A percentile compares a stretch with the other conserved stretches of the same genome.
phyloP scores from a whole-genome alignment of 805 yeast genomes.

The Cyberlindnera mycetangii region DNA sequence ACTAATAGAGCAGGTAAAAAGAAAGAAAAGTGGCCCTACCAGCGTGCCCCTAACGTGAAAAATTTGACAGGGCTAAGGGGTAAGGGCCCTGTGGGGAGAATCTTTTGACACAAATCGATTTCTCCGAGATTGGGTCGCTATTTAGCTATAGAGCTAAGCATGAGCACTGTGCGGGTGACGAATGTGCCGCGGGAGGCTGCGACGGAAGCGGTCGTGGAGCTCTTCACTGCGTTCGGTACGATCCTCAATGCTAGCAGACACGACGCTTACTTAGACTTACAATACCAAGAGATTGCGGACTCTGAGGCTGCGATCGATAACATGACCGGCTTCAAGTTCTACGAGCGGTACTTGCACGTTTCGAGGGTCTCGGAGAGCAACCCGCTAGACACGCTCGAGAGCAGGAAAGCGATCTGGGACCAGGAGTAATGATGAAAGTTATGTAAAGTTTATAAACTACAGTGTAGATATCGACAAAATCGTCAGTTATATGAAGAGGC shows the following conservation, averaged over 20 bases:
- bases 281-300: constrained; percentile 26
- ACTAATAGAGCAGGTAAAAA: no score
- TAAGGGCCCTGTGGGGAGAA: no score
- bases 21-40: no score
- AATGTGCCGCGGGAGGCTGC: constrained; percentile 18
- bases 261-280: constrained; percentile 19
- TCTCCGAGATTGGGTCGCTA: background rate
- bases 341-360: constrained; percentile 21
- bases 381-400: constrained; percentile 5
- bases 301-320: constrained; percentile 25
- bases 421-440: no score
- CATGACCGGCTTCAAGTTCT: constrained; percentile 23
- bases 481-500: no score
- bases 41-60: background rate
- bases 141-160: background rate
- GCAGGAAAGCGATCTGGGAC: constrained; percentile 18
- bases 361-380: constrained; percentile 15
- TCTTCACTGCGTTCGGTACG: constrained; percentile 26
- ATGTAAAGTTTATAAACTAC: no score
- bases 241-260: constrained; percentile 9
- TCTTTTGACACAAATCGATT: constrained; percentile 1
- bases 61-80: background rate
- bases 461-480: no score
- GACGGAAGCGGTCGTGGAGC: constrained; percentile 12
- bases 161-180: constrained; percentile 19